A percentile compares a stretch with the other conserved stretches of the same genome.
phyloP scores from a whole-genome alignment of 768 basidiomycete genomes.

The Cyclocybe cylindracea region DNA sequence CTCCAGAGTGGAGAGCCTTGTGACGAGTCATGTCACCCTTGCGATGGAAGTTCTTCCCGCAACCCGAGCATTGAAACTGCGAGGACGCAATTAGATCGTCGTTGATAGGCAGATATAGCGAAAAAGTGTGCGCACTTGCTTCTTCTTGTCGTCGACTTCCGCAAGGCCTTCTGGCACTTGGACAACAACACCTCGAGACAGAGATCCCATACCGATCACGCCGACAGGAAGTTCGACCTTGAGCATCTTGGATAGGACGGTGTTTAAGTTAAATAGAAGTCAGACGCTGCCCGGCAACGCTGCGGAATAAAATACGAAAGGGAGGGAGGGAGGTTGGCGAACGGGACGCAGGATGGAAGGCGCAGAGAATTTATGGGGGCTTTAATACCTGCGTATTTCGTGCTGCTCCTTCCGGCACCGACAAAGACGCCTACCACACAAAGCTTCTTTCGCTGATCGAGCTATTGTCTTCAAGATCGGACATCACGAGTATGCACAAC shows the following conservation, averaged over 20 bases:
- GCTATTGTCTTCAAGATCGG: constrained; percentile 20
- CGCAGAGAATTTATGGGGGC: constrained; percentile 6
- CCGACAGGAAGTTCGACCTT: too few relatives aligned
- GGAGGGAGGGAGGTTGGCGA: constrained; percentile 13
- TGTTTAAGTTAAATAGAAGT: constrained; percentile 13
- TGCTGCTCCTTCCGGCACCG: constrained; percentile 16
- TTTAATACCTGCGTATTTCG: constrained; percentile 18
- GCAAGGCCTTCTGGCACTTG: too few relatives aligned
- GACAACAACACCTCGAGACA: too few relatives aligned
- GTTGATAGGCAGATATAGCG: not conserved
- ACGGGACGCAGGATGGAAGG: constrained; percentile 15
- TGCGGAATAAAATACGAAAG: constrained; percentile 19
- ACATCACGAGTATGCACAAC: constrained; percentile 12
- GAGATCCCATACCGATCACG: too few relatives aligned
- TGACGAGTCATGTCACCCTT: constrained; percentile 67
- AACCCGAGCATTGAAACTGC: constrained; percentile 38
- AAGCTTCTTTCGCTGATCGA: constrained; percentile 17
- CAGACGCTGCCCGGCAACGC: constrained; percentile 51
- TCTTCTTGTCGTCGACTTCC: too few relatives aligned
- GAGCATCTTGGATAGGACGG: too few relatives aligned
- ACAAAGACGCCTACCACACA: constrained; percentile 19
- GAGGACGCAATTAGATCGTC: not conserved
- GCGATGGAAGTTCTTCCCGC: constrained; percentile 52
- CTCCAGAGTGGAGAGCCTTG: constrained; percentile 44
- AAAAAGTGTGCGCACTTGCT: not conserved